phyloP scores from a whole-genome alignment of 2,329 filamentous ascomycete genomes.

The Drechslerella stenobrocha region DNA sequence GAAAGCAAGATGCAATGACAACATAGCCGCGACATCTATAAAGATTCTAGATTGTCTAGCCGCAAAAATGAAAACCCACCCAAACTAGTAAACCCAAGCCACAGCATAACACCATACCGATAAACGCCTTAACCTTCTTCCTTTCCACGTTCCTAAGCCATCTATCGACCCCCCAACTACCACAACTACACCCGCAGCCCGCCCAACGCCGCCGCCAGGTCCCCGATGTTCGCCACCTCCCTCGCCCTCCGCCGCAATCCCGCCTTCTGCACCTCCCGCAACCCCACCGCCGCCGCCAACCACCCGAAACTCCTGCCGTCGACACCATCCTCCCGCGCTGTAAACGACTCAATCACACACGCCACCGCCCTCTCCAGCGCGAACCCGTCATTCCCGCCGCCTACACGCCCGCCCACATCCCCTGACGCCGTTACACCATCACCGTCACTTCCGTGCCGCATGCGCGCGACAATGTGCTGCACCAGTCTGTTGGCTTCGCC shows the following conservation, averaged over 20 bases:
- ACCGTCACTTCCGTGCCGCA: slow-evolving; percentile 56
- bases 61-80: not conserved
- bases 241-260: slow-evolving; percentile 48
- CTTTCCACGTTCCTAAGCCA: too few relatives aligned
- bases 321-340: slow-evolving; percentile 52
- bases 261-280: slow-evolving; percentile 59
- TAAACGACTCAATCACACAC: slow-evolving; percentile 51
- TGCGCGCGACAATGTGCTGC: slow-evolving; percentile 57
- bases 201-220: not conserved
- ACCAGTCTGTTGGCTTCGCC: slow-evolving; percentile 58
- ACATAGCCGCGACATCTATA: not conserved
- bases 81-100: not conserved
- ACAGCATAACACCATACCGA: not conserved
- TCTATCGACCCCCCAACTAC: not conserved
- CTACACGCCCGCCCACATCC: too few relatives aligned
- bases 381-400: slow-evolving; percentile 54
- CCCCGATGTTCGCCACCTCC: not conserved
- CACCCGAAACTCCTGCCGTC: slow-evolving; percentile 61
- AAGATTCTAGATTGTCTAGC: too few relatives aligned
- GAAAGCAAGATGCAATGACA: not conserved
- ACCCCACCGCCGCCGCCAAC: slow-evolving; percentile 60
- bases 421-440: not conserved
- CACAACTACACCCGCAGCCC: not conserved
- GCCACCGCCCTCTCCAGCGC: slow-evolving; percentile 60
- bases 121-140: not conserved